Evolutionary conservation across 768 basidiomycete genomes (phyloP).

Genomic region (Lactarius akahatsu): DNA sequence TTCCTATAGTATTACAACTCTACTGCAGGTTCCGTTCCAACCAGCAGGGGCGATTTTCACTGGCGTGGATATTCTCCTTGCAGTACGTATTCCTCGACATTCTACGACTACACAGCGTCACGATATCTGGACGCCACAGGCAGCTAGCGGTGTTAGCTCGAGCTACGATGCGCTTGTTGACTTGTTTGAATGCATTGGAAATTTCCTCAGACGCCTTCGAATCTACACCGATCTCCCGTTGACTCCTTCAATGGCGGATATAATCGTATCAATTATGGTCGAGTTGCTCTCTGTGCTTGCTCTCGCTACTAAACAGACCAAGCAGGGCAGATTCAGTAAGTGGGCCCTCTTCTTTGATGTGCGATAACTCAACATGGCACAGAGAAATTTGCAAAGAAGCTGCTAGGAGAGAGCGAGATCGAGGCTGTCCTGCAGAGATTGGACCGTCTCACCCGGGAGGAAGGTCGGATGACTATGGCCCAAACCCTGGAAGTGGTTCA

Average conservation of each 20-base stretch:
- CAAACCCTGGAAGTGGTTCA: background rate
- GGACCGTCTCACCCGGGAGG: background rate
- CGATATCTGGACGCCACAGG: background rate
- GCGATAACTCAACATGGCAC: background rate
- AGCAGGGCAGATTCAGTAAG: background rate
- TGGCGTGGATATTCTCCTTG: background rate
- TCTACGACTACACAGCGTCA: background rate
- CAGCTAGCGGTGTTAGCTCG: background rate
- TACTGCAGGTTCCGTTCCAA: background rate
- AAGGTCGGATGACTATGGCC: background rate
- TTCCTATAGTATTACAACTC: background rate
- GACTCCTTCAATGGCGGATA: background rate
- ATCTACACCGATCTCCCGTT: background rate
- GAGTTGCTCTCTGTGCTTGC: background rate
- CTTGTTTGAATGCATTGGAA: background rate
- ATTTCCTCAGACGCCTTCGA: background rate
- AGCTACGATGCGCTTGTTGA: background rate
- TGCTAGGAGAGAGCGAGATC: background rate
- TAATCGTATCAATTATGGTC: background rate
- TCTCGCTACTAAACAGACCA: background rate
- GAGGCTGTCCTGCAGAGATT: background rate
- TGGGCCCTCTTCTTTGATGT: background rate
- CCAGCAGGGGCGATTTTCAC: background rate
- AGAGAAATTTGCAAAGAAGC: conserved; percentile 4
- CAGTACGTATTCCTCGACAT: background rate